Base-by-base conservation (phyloP, 257 asterid species). In the Nicotiana tabacum region DNA sequence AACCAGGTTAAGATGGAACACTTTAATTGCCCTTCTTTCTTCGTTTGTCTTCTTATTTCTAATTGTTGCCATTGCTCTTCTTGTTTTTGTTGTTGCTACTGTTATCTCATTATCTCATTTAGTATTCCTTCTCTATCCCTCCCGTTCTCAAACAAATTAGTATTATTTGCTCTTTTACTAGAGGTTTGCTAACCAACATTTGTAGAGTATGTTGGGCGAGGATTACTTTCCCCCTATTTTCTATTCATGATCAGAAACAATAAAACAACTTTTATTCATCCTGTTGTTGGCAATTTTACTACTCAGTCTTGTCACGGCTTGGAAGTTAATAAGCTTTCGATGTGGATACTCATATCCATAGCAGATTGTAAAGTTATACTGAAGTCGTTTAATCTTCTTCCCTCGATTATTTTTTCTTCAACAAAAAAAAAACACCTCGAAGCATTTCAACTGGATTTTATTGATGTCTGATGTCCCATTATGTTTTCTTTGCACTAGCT, bases 1-100 rank as follows among this genome's bases (percentile, higher is more conserved):
- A 96, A 96, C 86, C 99, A 96, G 99, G 98, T 96, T 74, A 29
- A 15, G 60, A 66, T 77, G 18, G 58, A 43, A 12, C 18, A 12
- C 77, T 30, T 18, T 13, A 1, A n/a, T 29, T 57, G 6, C 3
- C 27, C 1, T 51, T 27, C 24, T n/a, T 21, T 69, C 12, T 33
- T 51, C 30, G 10, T 74, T 80, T 65, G 58, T 13, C 17, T 9
- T 51, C 80, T 48, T 27, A 12, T 27, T 27, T 48, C 27, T 48
- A 12, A 10, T 48, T 46, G 39, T 48, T 48, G 39, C 39, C 33
- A 21, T 43, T 70, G 78, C 15, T 43, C 57, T 48, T 48, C 15
- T 43, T 70, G 78, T n/a, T 70, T 43, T n/a, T 5, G n/a, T 39
- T 2, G 21, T 16, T 57, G 9, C 24, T 57, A 5, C 17, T 57